phyloP scores from a whole-genome alignment of 768 basidiomycete genomes.

The Cyathus striatus region DNA sequence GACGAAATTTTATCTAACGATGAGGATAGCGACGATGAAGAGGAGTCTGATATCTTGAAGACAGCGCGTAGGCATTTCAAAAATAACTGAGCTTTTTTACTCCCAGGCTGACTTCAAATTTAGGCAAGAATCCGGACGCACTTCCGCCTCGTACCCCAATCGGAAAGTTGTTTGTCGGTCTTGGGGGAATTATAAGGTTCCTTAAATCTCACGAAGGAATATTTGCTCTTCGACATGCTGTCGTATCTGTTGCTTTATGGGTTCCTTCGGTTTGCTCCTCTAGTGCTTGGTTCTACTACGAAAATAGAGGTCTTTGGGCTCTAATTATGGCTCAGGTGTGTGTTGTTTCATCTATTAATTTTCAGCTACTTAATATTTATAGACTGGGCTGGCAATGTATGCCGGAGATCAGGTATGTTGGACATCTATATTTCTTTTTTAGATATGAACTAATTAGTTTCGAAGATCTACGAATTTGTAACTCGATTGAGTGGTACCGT shows the following conservation, averaged over 20 bases:
- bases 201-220: constrained; percentile 36
- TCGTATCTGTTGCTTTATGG: constrained; percentile 38
- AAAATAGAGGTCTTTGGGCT: constrained; percentile 38
- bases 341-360: neutral
- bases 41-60: constrained; percentile 11
- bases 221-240: constrained; percentile 30
- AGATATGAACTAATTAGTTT: neutral
- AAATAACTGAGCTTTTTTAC: neutral
- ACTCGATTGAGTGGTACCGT: constrained; percentile 26
- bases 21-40: constrained; percentile 12
- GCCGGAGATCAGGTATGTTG: constrained; percentile 35
- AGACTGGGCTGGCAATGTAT: constrained; percentile 34
- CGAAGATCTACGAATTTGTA: constrained; percentile 28
- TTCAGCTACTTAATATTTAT: neutral
- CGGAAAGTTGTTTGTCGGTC: constrained; percentile 22
- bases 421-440: neutral
- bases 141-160: constrained; percentile 30
- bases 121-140: constrained; percentile 37
- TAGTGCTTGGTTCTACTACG: constrained; percentile 38
- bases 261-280: constrained; percentile 29
- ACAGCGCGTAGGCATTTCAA: constrained; percentile 1
- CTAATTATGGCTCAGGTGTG: constrained; percentile 39
- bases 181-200: constrained; percentile 30
- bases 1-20: constrained; percentile 10
- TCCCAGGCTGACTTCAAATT: neutral